Evolutionary conservation across 2,329 filamentous ascomycete species (phyloP).

Genomic region (Xylaria sp.): DNA sequence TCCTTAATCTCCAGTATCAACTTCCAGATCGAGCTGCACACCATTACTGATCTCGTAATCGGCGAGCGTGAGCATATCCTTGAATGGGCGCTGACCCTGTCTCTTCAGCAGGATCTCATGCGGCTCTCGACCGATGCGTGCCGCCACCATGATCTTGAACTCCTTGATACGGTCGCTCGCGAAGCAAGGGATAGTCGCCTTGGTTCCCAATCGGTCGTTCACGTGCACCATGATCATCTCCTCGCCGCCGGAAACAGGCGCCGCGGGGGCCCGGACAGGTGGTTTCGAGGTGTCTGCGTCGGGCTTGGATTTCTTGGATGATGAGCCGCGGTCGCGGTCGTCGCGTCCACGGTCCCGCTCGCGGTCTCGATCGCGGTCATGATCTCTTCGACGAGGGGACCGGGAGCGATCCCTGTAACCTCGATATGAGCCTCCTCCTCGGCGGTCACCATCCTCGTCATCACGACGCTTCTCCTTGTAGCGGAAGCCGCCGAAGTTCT

Average conservation of each 20-base stretch:
- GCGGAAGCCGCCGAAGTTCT: conserved; percentile 47
- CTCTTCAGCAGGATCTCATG: conserved; percentile 89
- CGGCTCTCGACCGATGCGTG: conserved; percentile 79
- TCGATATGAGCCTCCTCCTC: conserved; percentile 42
- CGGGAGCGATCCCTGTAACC: conserved; percentile 46
- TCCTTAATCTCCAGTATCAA: conserved; percentile 55
- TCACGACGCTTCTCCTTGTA: conserved; percentile 53
- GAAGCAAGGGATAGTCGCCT: conserved; percentile 85
- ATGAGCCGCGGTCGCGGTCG: conserved; percentile 27
- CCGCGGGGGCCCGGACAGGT: conserved; percentile 29
- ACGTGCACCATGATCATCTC: conserved; percentile 92
- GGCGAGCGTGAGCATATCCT: conserved; percentile 78
- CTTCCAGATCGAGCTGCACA: conserved; percentile 62
- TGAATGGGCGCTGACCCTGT: conserved; percentile 89
- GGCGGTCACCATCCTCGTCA: conserved; percentile 38
- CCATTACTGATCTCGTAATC: conserved; percentile 95
- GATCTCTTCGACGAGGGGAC: conserved; percentile 35
- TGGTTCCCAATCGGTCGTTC: conserved; percentile 95
- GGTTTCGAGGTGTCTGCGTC: conserved; percentile 32
- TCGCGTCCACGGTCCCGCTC: conserved; percentile 29
- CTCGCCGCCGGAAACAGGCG: conserved; percentile 42
- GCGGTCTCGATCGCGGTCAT: conserved; percentile 33
- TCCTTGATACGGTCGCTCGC: conserved; percentile 76
- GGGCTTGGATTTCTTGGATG: conserved; percentile 27
- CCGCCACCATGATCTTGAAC: conserved; percentile 88